These are phyloP conservation scores for Fusarium stilboides DNA, from an alignment of 2,329 filamentous ascomycete species.

Conservation along the genomic window DNA sequence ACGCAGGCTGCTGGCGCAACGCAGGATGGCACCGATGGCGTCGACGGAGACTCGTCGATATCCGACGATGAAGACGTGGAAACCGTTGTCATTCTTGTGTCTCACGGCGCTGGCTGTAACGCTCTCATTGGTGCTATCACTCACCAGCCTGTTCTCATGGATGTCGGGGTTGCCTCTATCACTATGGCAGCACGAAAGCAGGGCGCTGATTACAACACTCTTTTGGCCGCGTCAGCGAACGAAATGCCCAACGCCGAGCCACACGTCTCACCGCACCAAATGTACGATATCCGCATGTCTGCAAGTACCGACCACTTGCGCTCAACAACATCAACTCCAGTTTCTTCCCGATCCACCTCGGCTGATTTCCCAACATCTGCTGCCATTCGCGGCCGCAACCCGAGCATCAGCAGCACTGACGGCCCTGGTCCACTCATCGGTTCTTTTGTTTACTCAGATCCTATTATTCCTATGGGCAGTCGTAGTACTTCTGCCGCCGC, in stretches of 20 bases:
- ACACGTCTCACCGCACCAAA: conserved; percentile 67
- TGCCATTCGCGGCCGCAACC: conserved; percentile 44
- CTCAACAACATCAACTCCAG: conserved; percentile 56
- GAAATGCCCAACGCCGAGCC: conserved; percentile 45
- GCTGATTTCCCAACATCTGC: conserved; percentile 46
- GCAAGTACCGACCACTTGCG: conserved; percentile 82
- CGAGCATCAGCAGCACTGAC: conserved; percentile 43
- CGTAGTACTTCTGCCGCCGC: conserved; percentile 64
- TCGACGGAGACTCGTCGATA: conserved; percentile 53
- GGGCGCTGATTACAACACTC: conserved; percentile 57
- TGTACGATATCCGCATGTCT: conserved; percentile 82
- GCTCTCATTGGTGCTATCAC: conserved; percentile 93
- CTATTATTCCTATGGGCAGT: conserved; percentile 58
- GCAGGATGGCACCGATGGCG: conserved; percentile 52
- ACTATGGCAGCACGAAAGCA: conserved; percentile 84
- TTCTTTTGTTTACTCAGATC: conserved; percentile 60
- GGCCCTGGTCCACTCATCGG: conserved; percentile 52
- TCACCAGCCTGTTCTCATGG: conserved; percentile 90
- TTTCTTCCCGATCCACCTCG: conserved; percentile 53
- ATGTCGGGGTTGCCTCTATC: conserved; percentile 90
- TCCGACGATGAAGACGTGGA: conserved; percentile 76
- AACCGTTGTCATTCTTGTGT: conserved; percentile 87
- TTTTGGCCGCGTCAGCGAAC: conserved; percentile 49
- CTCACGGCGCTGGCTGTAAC: conserved; percentile 96
- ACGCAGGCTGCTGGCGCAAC: conserved; percentile 53